A percentile compares a stretch with the other conserved stretches of the same genome.
Evolutionary conservation across 208 protist genomes (phyloP).

Genomic region (Kentomonas sorsogonicus): DNA sequence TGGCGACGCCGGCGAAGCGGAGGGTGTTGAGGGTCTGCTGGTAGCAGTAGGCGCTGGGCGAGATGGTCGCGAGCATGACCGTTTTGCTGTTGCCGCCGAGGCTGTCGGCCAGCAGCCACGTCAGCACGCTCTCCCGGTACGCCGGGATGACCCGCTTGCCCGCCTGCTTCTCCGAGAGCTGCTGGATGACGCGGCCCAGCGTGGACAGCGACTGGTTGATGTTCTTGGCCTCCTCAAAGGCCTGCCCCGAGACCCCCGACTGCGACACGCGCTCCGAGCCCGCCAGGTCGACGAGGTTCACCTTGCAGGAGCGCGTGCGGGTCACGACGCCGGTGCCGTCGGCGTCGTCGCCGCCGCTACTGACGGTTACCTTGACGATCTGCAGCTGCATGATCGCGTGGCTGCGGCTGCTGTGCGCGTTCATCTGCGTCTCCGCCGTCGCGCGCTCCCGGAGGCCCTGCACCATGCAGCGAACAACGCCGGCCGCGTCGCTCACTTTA

Average conservation of each 20-base stretch:
- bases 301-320: constrained; percentile 50
- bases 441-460: constrained; percentile 57
- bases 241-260: constrained; percentile 88
- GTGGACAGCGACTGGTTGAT: constrained; percentile 96
- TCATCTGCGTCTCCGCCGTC: constrained; percentile 93
- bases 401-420: constrained; percentile 92
- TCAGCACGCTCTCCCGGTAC: constrained; percentile 88
- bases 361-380: constrained; percentile 56
- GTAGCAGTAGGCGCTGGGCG: constrained; percentile 76
- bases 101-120: constrained; percentile 81
- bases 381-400: constrained; percentile 95
- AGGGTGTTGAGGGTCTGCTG: constrained; percentile 85
- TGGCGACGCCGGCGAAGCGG: constrained; percentile 77
- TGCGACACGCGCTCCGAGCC: constrained; percentile 92
- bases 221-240: constrained; percentile 92
- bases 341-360: constrained; percentile 13
- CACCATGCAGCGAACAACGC: constrained; percentile 48
- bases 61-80: constrained; percentile 82
- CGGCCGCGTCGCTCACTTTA: constrained; percentile 45
- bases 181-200: constrained; percentile 85
- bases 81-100: constrained; percentile 88
- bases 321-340: constrained; percentile 54
- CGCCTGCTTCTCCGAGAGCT: constrained; percentile 74
- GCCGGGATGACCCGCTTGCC: constrained; percentile 57
- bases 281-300: constrained; percentile 97